A percentile compares a stretch with the other conserved stretches of the same genome.
These are phyloP conservation scores for Diutina neorugosa DNA, from an alignment of 1,139 yeast species.

Conservation along the genomic window DNA sequence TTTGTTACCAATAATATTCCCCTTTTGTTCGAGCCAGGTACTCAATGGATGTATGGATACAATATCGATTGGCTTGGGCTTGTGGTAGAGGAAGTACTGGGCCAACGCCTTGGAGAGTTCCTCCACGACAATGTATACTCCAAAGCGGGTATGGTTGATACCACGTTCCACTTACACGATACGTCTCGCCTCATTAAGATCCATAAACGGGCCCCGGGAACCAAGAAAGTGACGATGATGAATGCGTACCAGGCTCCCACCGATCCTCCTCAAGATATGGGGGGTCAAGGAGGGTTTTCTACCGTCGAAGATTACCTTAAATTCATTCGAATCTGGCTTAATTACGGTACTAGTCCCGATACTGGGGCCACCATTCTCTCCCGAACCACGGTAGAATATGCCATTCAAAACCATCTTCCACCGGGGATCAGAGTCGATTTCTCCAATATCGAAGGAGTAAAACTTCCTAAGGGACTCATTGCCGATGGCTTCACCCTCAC, in stretches of 20 bases:
- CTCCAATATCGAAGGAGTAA: conserved; percentile 1
- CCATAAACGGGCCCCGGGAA: conserved; percentile 7
- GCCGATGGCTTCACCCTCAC: not conserved
- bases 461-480: not conserved
- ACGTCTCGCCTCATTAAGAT: conserved; percentile 5
- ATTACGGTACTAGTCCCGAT: conserved; percentile 31
- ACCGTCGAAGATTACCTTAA: conserved; percentile 31
- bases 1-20: conserved; percentile 15
- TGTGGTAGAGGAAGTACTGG: conserved; percentile 30
- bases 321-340: conserved; percentile 33
- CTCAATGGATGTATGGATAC: conserved; percentile 38
- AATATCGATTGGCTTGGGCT: conserved; percentile 43
- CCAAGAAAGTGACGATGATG: conserved; percentile 11
- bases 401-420: conserved; percentile 1
- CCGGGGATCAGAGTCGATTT: conserved; percentile 5
- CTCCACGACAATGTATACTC: conserved; percentile 26
- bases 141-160: conserved; percentile 28
- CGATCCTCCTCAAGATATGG: conserved; percentile 20
- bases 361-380: conserved; percentile 20
- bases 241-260: not conserved
- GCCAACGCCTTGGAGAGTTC: conserved; percentile 29
- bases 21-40: conserved; percentile 40
- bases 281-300: conserved; percentile 39
- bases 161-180: conserved; percentile 4
- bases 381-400: conserved; percentile 12